Base-by-base conservation (phyloP, 345 rosid species). In the Hirschfeldia incana region DNA sequence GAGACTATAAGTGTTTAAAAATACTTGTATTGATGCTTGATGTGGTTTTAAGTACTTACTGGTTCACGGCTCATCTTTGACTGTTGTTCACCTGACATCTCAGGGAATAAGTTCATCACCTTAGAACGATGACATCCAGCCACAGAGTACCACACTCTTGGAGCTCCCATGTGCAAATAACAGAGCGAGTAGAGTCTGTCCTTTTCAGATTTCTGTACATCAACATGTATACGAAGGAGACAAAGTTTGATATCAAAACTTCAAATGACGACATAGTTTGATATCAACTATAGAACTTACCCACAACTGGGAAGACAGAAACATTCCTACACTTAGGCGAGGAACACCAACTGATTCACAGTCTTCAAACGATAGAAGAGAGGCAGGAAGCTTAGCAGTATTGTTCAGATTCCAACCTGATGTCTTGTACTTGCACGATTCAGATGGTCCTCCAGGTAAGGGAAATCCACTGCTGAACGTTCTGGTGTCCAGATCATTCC, bases 351-450 rank as follows among this genome's bases (percentile, higher is more conserved):
- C 7, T 62, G 85, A 81, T 70, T 81, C 36, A 17, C 51, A 62
- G 78, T 77, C 88, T 80, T 89, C 92, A 53, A 79, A 89, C 21
- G 86, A 79, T 51, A 90, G 92, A 84, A 92, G 92, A 70, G 96
- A 92, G 73, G 87, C 88, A 8, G 89, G 87, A 72, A 86, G 87
- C 85, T 33, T 80, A 61, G 97, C 86, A 39, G 86, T 65, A 67
- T 85, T 84, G 81, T 89, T 90, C 78, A 90, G 84, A 75, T 92
- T 92, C 97, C 97, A 92, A 62, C 92, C 87, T 37, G 90, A 88
- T 58, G 69, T 70, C 57, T 69, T 34, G 70, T 82, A 87, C 12
- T 79, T 78, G 63, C 77, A 68, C 66, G 70, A 61, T 12, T 78
- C 82, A 69, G 75, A 70, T 33, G 73, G 49, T 66, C 73, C 76